Evolutionary conservation across 2,329 filamentous ascomycete genomes (phyloP), one percentile per base, ranked within the genome.

Genomic region (Sclerotinia nivalis): DNA sequence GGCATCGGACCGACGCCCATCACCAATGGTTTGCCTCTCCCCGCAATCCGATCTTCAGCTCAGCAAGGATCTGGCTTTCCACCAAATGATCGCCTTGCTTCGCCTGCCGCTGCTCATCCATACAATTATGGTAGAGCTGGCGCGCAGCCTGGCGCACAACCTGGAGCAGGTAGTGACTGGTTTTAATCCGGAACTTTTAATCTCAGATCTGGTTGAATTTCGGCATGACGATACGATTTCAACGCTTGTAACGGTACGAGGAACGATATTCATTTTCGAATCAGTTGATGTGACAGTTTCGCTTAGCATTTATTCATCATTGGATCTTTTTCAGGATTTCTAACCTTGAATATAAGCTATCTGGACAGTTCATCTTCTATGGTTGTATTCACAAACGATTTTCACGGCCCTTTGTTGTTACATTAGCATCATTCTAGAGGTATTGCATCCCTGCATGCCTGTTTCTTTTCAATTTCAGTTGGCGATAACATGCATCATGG

Each of bases 191-290:
- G 40, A 60, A 54, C 66, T 67, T 47, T 70, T 37, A 22, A 68
- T 34, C 68, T 45, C 31, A 54, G 61, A 59, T 54, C 47, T 62
- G 45, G 28, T 70, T 70, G 52, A 59, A 59, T 71, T 70, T 71
- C 71, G 74, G 74, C 73, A 78, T 70, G 77, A 79, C 71, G 76
- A 76, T 71, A 79, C 69, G 78, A 79, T 77, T 74, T 74, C 74
- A 75, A 78, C 76, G 76, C 73, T 74, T 79, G 77, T 79, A 79
- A 79, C 74, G 77, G 77, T 79, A 79, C 77, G 75, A 76, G 73
- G 70, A 73, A 78, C 70, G 75, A 77, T 73, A 71, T 70, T 78
- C 73, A 71, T 62, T 76, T 78, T 75, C 73, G 71, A 74, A 70
- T 70, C 74, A 68, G 69, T 73, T 70, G 74, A 72, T 74, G 71